Base-by-base conservation (phyloP, 2,329 filamentous ascomycete species). In the Clarireedia sp. region DNA sequence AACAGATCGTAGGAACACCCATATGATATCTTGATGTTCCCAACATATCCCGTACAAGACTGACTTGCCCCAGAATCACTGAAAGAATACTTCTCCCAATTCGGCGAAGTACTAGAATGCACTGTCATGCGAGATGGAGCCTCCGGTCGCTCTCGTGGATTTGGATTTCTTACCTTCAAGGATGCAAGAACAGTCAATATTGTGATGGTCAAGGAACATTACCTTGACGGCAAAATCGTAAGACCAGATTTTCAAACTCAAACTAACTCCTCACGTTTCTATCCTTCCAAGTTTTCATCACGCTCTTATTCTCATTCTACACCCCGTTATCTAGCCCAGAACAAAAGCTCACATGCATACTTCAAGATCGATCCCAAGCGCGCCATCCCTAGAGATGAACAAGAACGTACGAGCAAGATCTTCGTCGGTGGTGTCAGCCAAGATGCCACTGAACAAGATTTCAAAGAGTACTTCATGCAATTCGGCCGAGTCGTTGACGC, bases 161-260 rank as follows among this genome's bases (percentile, higher is more conserved):
- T 99, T 66, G 94, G 94, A 29, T 99, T 99, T 74, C 78, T 99
- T 59, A 99, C 94, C 0, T 99, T 99, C 78, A 95, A 89, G 70
- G 94, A 99, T 68, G 87, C 94, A 48, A 96, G 96, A 75, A 96
- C 90, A 3, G 94, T 99, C 63, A 99, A 99, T 70, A 95, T 90
- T 63, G 94, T 99, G 61, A 99, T 99, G 94, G 94, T 99, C 60
- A 99, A 99, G 74, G 94, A 99, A 70, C 94, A 99, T 71, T 95
- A 92, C 65, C 80, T 99, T 21, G 94, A 99, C 69, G 94, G 94
- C 59, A 99, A 99, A 73, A 96, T 99, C 71, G 94, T 97, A 80
- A 77, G 89, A 75, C 57, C 62, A 51, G 56, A 63, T 23, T 54
- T 59, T 40, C 33, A 53, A 45, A 58, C 64, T 61, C 49, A 54